Base-by-base conservation (phyloP, 192 early-diverging fungal genomes). In the Chytriomyces confervae region DNA sequence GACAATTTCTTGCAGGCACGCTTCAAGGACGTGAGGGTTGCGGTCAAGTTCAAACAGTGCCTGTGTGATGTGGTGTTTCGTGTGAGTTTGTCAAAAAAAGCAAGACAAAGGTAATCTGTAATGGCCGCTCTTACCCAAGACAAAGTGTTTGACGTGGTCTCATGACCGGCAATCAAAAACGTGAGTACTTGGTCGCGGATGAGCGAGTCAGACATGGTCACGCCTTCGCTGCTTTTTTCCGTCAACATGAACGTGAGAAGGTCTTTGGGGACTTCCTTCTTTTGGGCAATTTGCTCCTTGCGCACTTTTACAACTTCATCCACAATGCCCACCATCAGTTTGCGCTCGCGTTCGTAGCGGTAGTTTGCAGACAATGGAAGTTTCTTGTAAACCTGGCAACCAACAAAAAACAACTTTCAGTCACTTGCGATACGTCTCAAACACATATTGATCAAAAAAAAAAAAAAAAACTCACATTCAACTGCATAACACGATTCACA, bases 141-240 rank as follows among this genome's bases (percentile, higher is more conserved):
- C 6, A 91, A 77, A 5, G 87, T 89, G 66, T 78, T 88, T 13
- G 83, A 84, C 6, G 85, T 89, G 11, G 88, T 91, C 53, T 87
- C 83, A 64, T 89, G 86, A 48, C 82, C 90, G 23, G 90, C 90
- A 75, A 91, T 89, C 75, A 90, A 70, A 65, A 91, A 89, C 5
- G 88, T 90, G 64, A 90, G 83, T 23, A 91, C 87, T 75, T 91
- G 87, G 79, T 91, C 90, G 62, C 87, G 85, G 53, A 91, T 91
- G 44, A 88, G 76, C 18, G 76, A 72, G 53, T 90, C 86, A 5
- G 62, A 43, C 70, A 81, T 75, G 11, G 72, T 61, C 48, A 72
- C 66, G 20, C 81, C 69, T 8, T 77, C 74, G 23, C 86, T 69
- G 16, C 81, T 82, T 6, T 75, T 66, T n/a, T 86, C 85, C 61